Percentiles rank a stretch among this genome's conserved stretches.
Conservation (phyloP, 768 basidiomycete species). For the Thelephora ganbajun region DNA sequence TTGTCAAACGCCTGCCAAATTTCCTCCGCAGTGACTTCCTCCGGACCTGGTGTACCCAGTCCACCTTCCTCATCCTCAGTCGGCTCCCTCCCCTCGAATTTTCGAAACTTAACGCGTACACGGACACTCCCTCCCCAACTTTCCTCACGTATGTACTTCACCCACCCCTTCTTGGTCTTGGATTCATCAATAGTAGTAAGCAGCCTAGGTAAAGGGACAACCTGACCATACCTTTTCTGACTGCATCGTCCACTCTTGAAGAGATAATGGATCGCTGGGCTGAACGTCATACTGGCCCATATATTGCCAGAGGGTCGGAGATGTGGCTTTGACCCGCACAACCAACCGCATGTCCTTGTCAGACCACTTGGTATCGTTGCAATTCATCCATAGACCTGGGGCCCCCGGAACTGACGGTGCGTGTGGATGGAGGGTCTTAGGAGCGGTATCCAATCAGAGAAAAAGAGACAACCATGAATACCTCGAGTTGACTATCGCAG, state of each 20-base stretch:
- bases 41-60: slow-evolving; percentile 5
- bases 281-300: slow-evolving; percentile 16
- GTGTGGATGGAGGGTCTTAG: slow-evolving; percentile 13
- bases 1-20: slow-evolving; percentile 14
- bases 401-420: slow-evolving; percentile 22
- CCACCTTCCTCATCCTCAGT: slow-evolving; percentile 13
- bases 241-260: slow-evolving; percentile 15
- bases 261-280: slow-evolving; percentile 8
- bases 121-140: too few relatives aligned
- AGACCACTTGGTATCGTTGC: neutral
- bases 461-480: too few relatives aligned
- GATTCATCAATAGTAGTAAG: slow-evolving; percentile 20
- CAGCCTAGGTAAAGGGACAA: neutral
- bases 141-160: slow-evolving; percentile 9
- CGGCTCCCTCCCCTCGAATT: slow-evolving; percentile 11
- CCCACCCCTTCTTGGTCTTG: slow-evolving; percentile 16
- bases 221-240: neutral
- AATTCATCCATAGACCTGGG: slow-evolving; percentile 19
- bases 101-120: slow-evolving; percentile 16
- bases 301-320: slow-evolving; percentile 15
- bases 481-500: too few relatives aligned
- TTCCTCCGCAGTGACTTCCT: slow-evolving; percentile 13
- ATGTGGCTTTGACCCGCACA: neutral
- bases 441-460: too few relatives aligned
- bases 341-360: slow-evolving; percentile 1